phyloP scores from a whole-genome alignment of 2,329 filamentous ascomycete genomes.

The Colletotrichum siamense region DNA sequence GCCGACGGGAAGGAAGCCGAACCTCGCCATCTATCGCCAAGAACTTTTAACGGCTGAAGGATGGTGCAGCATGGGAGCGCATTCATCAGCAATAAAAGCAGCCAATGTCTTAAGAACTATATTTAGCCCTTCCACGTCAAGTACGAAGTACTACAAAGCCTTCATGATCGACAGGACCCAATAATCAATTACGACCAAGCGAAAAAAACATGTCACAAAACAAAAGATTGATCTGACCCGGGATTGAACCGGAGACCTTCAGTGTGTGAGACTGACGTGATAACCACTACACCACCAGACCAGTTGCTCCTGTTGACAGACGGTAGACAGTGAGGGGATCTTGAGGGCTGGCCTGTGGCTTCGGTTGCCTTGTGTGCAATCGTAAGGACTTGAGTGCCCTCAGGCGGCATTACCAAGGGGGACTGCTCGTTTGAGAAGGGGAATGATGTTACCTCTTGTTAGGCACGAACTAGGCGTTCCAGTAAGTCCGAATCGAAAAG shows the following conservation, averaged over 20 bases:
- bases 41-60: too few relatives aligned
- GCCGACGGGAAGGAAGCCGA: too few relatives aligned
- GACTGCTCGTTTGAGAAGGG: background rate
- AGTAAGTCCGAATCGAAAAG: background rate
- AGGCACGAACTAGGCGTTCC: background rate
- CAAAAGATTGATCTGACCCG: background rate
- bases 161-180: background rate
- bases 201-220: background rate
- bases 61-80: too few relatives aligned
- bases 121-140: background rate
- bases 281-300: background rate
- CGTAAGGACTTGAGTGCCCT: background rate
- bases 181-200: background rate
- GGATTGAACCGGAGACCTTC: background rate
- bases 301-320: background rate
- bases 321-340: background rate
- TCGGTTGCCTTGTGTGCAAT: background rate
- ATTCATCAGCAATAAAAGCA: background rate
- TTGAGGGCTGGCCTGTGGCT: background rate
- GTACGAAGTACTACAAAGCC: rapidly evolving
- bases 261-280: background rate
- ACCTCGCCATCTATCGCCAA: too few relatives aligned
- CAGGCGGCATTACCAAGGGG: background rate
- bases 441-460: background rate
- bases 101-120: background rate